A percentile compares a stretch with the other conserved stretches of the same genome.
Evolutionary conservation across 805 yeast genomes (phyloP).

Genomic region (Blastobotrys muscicola): DNA sequence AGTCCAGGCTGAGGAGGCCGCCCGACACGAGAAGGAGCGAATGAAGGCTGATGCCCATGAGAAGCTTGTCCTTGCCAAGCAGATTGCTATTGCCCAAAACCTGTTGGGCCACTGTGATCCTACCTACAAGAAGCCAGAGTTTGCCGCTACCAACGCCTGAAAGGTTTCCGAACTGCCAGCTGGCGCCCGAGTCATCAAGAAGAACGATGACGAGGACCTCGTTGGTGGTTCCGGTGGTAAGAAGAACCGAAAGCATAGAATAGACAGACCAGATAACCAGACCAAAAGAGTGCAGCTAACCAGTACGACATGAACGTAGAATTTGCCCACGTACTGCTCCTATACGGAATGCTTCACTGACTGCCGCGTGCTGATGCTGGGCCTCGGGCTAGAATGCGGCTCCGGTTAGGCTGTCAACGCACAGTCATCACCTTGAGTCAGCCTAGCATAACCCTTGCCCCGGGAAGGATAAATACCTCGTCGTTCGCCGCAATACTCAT

Average conservation of each 20-base stretch:
- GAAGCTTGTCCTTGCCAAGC: conserved; percentile 66
- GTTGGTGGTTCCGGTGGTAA: conserved; percentile 46
- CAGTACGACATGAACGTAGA: too few relatives aligned
- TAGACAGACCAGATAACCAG: background rate
- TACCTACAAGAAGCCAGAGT: conserved; percentile 44
- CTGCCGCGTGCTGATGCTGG: too few relatives aligned
- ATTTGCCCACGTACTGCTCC: too few relatives aligned
- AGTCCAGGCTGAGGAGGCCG: conserved; percentile 58
- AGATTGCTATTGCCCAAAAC: conserved; percentile 66
- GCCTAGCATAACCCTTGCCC: too few relatives aligned
- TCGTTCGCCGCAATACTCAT: too few relatives aligned
- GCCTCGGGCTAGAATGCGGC: too few relatives aligned
- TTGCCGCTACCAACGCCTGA: conserved; percentile 21
- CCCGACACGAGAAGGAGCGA: conserved; percentile 54
- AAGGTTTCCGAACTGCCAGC: conserved; percentile 47
- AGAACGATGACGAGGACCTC: conserved; percentile 52
- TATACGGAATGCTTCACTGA: too few relatives aligned
- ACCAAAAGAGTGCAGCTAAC: too few relatives aligned
- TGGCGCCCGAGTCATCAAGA: conserved; percentile 52
- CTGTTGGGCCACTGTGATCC: conserved; percentile 73
- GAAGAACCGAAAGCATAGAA: conserved; percentile 31
- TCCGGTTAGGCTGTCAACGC: too few relatives aligned
- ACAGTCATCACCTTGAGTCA: too few relatives aligned
- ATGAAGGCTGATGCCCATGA: conserved; percentile 57
- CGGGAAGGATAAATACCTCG: too few relatives aligned